Base-by-base conservation (phyloP, 2,329 filamentous ascomycete species). In the Metarhizium sp. region DNA sequence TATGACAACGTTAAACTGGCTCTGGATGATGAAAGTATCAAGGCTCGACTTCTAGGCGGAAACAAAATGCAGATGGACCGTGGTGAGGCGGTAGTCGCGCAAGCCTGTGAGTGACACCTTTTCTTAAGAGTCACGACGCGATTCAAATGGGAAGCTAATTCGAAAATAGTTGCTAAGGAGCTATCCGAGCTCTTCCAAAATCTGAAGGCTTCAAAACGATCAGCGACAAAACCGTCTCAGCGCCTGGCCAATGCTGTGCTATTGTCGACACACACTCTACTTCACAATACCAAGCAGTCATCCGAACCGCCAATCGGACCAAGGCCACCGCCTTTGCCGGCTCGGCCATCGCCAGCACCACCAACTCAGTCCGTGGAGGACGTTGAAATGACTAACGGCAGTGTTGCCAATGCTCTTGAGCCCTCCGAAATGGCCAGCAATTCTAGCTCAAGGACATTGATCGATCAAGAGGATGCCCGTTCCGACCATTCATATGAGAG, bases 241-340 rank as follows among this genome's bases (percentile, higher is more conserved):
- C 83, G 90, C 60, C 78, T 96, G 38, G 91, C 91, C 30, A 86
- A 90, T 51, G 80, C 92, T 43, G 91, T 91, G 1, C 76, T 96
- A 25, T 81, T 89, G 2, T 76, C 76, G 3, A 77, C 74, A 0
- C 69, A 70, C 46, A 70, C 69, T 2, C 62, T 73, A 5, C 63
- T 73, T 4, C 67, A 67, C 29, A 65, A 66, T 30, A 55, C 64
- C 1, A 70, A 69, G 54, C 61, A 63, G 53, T 49, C 63, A 11
- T 51, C 60, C 4, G 67, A 69, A 50, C 40, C 61, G 6, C 53
- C 62, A 13, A 49, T 57, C 6, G 59, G 60, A 5, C 38, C 62
- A 3, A 61, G 66, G 14, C 75, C 77, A 2, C 79, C 79, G 0
- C 78, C 79, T 3, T 66, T 82, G 2, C 79, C 79, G 5, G 72